These are phyloP conservation scores for Cynara cardunculus DNA, from an alignment of 129 eudicot species.

Conservation along the genomic window DNA sequence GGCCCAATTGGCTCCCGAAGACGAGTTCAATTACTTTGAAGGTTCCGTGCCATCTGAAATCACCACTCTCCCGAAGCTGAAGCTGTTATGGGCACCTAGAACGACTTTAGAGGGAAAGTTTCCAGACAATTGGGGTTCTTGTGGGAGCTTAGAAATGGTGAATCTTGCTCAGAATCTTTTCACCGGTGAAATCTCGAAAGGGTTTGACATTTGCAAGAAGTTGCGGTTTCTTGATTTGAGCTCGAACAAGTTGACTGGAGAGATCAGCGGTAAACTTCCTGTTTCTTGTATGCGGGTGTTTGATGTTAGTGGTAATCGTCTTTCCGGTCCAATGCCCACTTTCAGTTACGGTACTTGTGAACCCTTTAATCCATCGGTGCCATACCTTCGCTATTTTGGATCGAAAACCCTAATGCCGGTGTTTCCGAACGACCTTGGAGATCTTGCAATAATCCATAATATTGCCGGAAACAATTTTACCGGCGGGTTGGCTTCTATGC, in stretches of 20 bases:
- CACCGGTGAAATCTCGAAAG: conserved; percentile 48
- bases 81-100: conserved; percentile 83
- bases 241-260: conserved; percentile 57
- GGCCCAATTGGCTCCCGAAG: conserved; percentile 33
- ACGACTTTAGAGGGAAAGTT: conserved; percentile 64
- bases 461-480: conserved; percentile 59
- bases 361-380: conserved; percentile 34
- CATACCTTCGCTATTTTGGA: conserved; percentile 43
- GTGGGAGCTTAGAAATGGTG: conserved; percentile 64
- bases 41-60: conserved; percentile 56
- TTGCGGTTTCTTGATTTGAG: conserved; percentile 73
- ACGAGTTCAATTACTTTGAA: conserved; percentile 62
- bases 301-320: conserved; percentile 58
- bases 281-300: conserved; percentile 80
- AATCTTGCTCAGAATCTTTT: conserved; percentile 63
- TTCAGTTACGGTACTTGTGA: conserved; percentile 41
- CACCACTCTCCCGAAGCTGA: conserved; percentile 54
- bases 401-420: conserved; percentile 26
- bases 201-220: conserved; percentile 50
- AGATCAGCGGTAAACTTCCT: conserved; percentile 40
- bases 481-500: conserved; percentile 42
- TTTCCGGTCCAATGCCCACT: conserved; percentile 63
- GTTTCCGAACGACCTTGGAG: conserved; percentile 31
- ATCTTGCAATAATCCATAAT: conserved; percentile 52
- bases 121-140: conserved; percentile 64